Base-by-base conservation (phyloP, 768 basidiomycete species). In the Mrakia gelida region DNA sequence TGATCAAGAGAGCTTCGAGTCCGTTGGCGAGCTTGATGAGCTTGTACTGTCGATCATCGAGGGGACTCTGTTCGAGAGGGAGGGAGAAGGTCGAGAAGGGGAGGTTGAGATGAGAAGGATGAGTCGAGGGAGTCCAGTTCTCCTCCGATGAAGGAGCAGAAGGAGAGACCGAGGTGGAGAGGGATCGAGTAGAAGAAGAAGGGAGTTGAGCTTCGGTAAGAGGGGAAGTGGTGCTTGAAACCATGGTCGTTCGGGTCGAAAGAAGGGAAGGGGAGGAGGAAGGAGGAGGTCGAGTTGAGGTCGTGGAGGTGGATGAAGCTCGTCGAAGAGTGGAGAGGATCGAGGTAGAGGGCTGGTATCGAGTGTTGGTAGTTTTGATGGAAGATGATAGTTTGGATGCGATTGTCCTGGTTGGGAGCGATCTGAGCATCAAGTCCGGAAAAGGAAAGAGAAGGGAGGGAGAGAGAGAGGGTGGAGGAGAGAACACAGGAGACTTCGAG, bases 21-120 rank as follows among this genome's bases (percentile, higher is more conserved):
- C 92, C 94, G 82, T 98, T 99, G 10, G 90, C 87, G n/a, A 99
- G 88, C 70, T 87, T 87, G 80, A 99, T 91, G 68, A 95, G 83
- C 71, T 91, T 82, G 83, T 97, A 96, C 23, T 90, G 88, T 78
- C 94, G 87, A 81, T 92, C 90, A 82, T 96, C 94, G 81, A 91
- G 89, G 73, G 87, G 87, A 0, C 92, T 91, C 84, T 90, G 90
- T 78, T 90, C 87, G 79, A 95, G 88, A 11, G 88, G 84, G 75
- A 87, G 88, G 23, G 84, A 86, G 86, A 89, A 94, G 52, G 63
- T 73, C n/a, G 59, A 41, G 77, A 73, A 78, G 21, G 77, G 54
- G 0, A 78, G 10, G 10, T 45, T 41, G 3, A 67, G 65, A 59
- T 49, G 32, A 0, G 67, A 21, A 32, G 76, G 52, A 6, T 59